Conservation (phyloP, 495 filamentous ascomycete genomes). For the Xylaria nigripes region DNA sequence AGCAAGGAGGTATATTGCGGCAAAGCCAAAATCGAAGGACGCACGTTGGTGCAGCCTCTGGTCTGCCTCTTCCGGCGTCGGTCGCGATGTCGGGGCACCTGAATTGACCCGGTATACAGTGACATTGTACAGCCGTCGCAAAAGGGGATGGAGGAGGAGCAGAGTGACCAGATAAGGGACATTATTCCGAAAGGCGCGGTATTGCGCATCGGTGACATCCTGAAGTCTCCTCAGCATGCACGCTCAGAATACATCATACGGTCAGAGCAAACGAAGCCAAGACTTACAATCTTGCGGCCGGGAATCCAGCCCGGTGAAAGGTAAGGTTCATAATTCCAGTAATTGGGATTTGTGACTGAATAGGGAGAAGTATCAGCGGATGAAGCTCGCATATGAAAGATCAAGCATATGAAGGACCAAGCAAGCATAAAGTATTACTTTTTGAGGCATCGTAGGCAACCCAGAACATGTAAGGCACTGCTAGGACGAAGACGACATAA, state of each 20-base stretch:
- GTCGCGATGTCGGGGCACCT: conserved; percentile 13
- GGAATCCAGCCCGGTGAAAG: conserved; percentile 86
- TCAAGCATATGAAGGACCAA: background rate
- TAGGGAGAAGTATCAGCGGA: background rate
- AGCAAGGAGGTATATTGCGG: conserved; percentile 63
- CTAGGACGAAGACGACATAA: conserved; percentile 57
- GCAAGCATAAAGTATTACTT: conserved; percentile 41
- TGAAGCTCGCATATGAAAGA: background rate
- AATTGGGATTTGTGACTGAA: conserved; percentile 73
- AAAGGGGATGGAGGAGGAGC: conserved; percentile 65
- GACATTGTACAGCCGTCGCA: conserved; percentile 61
- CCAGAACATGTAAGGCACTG: conserved; percentile 87
- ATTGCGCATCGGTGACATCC: conserved; percentile 90
- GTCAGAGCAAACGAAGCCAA: background rate
- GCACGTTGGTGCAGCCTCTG: conserved; percentile 66
- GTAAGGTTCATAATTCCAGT: conserved; percentile 58
- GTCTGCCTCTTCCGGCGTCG: conserved; percentile 48
- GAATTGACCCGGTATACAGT: conserved; percentile 24
- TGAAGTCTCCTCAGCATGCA: conserved; percentile 22
- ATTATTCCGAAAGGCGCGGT: conserved; percentile 77
- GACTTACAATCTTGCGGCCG: conserved; percentile 78
- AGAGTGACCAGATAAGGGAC: conserved; percentile 69
- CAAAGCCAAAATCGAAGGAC: conserved; percentile 77
- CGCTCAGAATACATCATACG: background rate
- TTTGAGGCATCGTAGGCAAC: conserved; percentile 77